These are phyloP conservation scores for Aspergillus sojae DNA, from an alignment of 2,329 filamentous ascomycete genomes.

Conservation along the genomic window DNA sequence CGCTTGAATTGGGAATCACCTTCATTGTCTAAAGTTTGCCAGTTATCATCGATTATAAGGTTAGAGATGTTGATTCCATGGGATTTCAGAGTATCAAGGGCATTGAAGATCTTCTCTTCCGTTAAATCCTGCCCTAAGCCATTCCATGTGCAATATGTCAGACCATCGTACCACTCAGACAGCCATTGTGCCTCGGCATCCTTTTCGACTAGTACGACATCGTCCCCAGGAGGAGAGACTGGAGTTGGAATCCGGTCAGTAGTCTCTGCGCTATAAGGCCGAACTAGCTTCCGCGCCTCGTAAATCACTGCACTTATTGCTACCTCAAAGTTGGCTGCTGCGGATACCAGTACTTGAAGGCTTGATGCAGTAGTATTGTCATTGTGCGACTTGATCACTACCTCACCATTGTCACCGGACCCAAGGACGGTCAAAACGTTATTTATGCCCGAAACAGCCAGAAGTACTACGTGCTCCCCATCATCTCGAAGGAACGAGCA, in stretches of 20 bases:
- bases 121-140: slow-evolving; percentile 81
- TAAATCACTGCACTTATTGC: slow-evolving; percentile 83
- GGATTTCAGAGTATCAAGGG: slow-evolving; percentile 70
- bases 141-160: slow-evolving; percentile 98
- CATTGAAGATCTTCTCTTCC: slow-evolving; percentile 75
- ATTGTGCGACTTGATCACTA: slow-evolving; percentile 71
- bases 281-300: slow-evolving; percentile 71
- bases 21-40: slow-evolving; percentile 73
- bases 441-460: slow-evolving; percentile 75
- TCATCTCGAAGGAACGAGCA: slow-evolving; percentile 73
- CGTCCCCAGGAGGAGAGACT: slow-evolving; percentile 41
- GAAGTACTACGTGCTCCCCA: slow-evolving; percentile 74
- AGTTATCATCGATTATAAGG: slow-evolving; percentile 96
- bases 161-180: slow-evolving; percentile 86
- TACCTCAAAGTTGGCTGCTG: slow-evolving; percentile 72
- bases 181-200: slow-evolving; percentile 62
- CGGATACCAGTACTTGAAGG: slow-evolving; percentile 69
- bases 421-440: slow-evolving; percentile 71
- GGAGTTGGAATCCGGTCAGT: slow-evolving; percentile 21
- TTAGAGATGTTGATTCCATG: slow-evolving; percentile 77
- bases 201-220: slow-evolving; percentile 47
- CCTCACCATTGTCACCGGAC: slow-evolving; percentile 64
- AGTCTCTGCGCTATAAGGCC: slow-evolving; percentile 27
- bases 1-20: slow-evolving; percentile 55
- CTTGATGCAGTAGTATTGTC: slow-evolving; percentile 62